Base-by-base conservation (phyloP, 2,329 filamentous ascomycete species). In the Aspergillus tanneri region DNA sequence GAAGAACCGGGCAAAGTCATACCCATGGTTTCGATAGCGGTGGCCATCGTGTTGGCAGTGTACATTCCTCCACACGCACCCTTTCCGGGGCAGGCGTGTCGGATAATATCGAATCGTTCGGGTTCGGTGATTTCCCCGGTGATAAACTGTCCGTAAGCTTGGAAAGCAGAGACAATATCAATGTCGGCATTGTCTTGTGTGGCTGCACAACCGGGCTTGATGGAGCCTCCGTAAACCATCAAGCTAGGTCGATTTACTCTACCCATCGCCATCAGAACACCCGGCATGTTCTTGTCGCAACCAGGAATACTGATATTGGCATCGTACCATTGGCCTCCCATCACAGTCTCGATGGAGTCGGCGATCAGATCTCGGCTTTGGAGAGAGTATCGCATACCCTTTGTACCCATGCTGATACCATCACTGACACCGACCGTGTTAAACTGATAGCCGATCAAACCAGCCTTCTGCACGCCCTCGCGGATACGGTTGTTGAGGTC, bases 221-320 rank as follows among this genome's bases (percentile, higher is more conserved):
- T 99, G 34, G 88, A 90, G 40, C 93, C 93, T 59, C 93, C 93
- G 66, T 99, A 99, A 23, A 99, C 88, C 93, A 99, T 99, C 67
- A 99, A 79, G 61, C 88, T 90, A 23, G 93, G 93, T 38, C 93
- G 80, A 77, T 99, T 97, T 58, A 96, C 84, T 60, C 93, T 83
- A 28, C 90, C 92, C 88, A 96, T 96, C 47, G 91, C 93, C 64
- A 93, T 93, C 62, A 90, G 75, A 10, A 93, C 88, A 71, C 88
- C 88, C 1, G 90, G 90, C 93, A 99, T 97, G 76, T 99, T 99
- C 84, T 99, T 99, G 81, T 99, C 93, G 73, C 93, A 99, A 40
- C 93, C 93, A 11, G 93, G 93, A 62, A 99, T 87, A 44, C 90
- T 95, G 67, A 99, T 87, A 72, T 97, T 97, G 60, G 85, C 92